Evolutionary conservation across 495 filamentous ascomycete genomes (phyloP), one percentile per base, ranked within the genome.

Genomic region (Tuber calosporum): DNA sequence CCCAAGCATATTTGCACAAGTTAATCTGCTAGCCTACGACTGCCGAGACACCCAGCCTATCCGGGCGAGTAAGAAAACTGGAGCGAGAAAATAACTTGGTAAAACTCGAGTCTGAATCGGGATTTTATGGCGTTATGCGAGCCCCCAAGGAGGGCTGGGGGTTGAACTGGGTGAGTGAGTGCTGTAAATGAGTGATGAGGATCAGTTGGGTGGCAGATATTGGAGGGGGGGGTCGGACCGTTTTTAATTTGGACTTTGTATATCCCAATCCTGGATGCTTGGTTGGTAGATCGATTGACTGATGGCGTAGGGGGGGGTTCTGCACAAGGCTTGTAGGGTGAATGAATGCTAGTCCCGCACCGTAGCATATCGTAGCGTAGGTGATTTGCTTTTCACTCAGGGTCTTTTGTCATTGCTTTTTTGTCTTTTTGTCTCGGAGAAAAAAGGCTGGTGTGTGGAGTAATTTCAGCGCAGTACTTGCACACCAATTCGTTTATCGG

Each of bases 391-490:
- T 62, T 62, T 62, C 30, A 34, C 30, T 34, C 15, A 19, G 30
- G 22, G 22, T 8, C n/a, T 13, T 26, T 26, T 62, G 13, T 15
- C 11, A 62, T 62, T 34, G 53, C 19, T 17, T 9, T 66, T 70
- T 42, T 43, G 66, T 73, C n/a, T 22, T 39, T 72, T 20, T 72
- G 43, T n/a, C n/a, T n/a, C n/a, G 4, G 20, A 68, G 7, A 43
- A 68, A n/a, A 53, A 67, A n/a, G 45, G 9, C 58, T 41, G 77
- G 70, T 38, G 70, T 38, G 42, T 34, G 11, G 58, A 70, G 70
- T 37, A 73, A 73, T 73, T 74, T 76, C 71, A 73, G 45, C 15
- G 73, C 62, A 69, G 53, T 34, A 62, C 42, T 43, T 43, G 42
- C 4, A 11, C 26, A 34, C 9, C 53, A 19, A 34, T 62, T 34